Evolutionary conservation across 225 moss, liverwort and hornwort genomes (phyloP), one percentile per base, ranked within the genome.

Genomic region (Anthoceros angustus): DNA sequence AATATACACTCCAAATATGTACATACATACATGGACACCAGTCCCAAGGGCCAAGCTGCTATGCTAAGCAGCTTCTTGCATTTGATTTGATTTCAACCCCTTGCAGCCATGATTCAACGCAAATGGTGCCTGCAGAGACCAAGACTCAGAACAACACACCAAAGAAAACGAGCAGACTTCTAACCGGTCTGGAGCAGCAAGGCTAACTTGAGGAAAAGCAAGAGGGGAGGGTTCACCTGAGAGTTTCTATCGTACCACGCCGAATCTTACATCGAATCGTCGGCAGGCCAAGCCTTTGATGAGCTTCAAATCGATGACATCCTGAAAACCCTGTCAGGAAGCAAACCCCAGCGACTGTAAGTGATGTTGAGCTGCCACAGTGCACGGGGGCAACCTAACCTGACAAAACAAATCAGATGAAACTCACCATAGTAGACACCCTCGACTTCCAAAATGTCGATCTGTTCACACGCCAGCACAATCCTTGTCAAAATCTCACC

Each of bases 211-310:
- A 16, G 16, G 45, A 6, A 11, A 46, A 46, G 45, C 2, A 11
- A 16, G n/a, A 15, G 55, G 18, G 7, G 23, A 18, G 55, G 12
- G 11, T 2, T 48, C 40, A 89, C 93, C 93, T 87, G 39, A 93
- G 71, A 18, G 93, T 93, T 73, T 89, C 93, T 26, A 82, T 89
- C 48, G 93, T 93, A 78, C 84, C 93, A 64, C 86, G 75, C 12
- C 93, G 82, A 40, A 93, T 81, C 72, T 87, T 93, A 75, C 90
- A 93, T 46, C 86, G 87, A 68, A 93, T 93, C 62, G 89, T 93
- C 12, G 89, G 87, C 64, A 93, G 74, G n/a, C 93, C 93, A 16
- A 93, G 84, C 70, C 76, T 82, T 68, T 90, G 93, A 69, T 93
- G 93, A 18, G 93, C 93, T 77, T 93, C 93, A 71, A 76, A 93